phyloP scores from a whole-genome alignment of 140 eudicot species.

The Bidens hawaiensis region DNA sequence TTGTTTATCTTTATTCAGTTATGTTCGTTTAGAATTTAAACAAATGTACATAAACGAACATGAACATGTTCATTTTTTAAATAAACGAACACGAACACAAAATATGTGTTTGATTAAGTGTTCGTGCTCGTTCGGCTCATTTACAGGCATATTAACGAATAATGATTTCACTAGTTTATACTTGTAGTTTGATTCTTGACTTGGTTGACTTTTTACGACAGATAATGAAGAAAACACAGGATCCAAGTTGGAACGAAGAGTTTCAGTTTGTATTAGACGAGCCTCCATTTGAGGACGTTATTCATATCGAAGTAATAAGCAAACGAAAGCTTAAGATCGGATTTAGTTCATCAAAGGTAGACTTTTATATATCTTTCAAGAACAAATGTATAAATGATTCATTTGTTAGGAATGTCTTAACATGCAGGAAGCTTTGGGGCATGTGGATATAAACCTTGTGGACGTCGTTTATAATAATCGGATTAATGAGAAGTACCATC shows the following conservation, averaged over 20 bases:
- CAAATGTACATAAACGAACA: no score
- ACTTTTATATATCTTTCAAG: slow-evolving; percentile 6
- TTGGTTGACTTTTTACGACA: slow-evolving; percentile 16
- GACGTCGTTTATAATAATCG: slow-evolving; percentile 74
- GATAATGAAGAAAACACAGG: slow-evolving; percentile 55
- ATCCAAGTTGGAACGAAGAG: slow-evolving; percentile 81
- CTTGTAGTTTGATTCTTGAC: background rate
- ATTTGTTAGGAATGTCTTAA: background rate
- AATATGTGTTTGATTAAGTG: no score
- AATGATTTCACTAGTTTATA: background rate
- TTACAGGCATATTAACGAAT: no score
- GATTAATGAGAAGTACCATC: slow-evolving; percentile 73
- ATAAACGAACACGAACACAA: no score
- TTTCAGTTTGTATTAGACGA: slow-evolving; percentile 76
- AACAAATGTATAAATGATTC: background rate
- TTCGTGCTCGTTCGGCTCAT: no score
- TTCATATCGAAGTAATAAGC: slow-evolving; percentile 61
- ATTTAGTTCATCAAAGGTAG: slow-evolving; percentile 51
- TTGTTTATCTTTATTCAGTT: no score
- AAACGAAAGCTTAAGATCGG: slow-evolving; percentile 39
- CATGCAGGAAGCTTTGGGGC: slow-evolving; percentile 68
- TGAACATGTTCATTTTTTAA: no score
- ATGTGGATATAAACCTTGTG: slow-evolving; percentile 59
- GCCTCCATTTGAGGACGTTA: slow-evolving; percentile 60
- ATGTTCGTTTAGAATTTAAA: no score